Conservation (phyloP, 2,329 filamentous ascomycete genomes). For the Tolypocladium capitatum region DNA sequence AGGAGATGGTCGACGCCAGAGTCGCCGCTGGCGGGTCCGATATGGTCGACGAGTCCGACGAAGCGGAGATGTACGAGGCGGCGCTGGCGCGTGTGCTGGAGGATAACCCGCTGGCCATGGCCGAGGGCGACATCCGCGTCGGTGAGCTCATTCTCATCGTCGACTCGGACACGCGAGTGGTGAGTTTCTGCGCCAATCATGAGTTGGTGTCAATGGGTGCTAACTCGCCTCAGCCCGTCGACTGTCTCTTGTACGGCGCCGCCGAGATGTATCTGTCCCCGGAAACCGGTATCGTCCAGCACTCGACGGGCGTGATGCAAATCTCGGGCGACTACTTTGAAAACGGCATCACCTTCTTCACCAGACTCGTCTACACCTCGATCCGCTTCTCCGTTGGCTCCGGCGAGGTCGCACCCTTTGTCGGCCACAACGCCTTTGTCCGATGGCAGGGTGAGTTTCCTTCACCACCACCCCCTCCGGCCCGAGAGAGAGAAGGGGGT, state of each 20-base stretch:
- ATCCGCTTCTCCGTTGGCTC: slow-evolving; percentile 58
- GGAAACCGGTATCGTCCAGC: slow-evolving; percentile 59
- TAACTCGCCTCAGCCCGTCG: slow-evolving; percentile 27
- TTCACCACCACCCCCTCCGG: no score
- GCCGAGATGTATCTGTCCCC: slow-evolving; percentile 59
- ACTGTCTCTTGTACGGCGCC: slow-evolving; percentile 57
- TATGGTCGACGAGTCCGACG: slow-evolving; percentile 12
- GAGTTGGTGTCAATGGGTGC: background rate
- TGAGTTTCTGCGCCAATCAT: slow-evolving; percentile 1
- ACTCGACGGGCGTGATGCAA: slow-evolving; percentile 65
- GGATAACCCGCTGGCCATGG: slow-evolving; percentile 35
- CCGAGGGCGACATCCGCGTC: slow-evolving; percentile 46
- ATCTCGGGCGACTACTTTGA: slow-evolving; percentile 62
- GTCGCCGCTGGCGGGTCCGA: slow-evolving; percentile 7
- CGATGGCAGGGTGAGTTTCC: slow-evolving; percentile 38
- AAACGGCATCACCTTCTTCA: slow-evolving; percentile 63
- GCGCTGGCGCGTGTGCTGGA: slow-evolving; percentile 35
- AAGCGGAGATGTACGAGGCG: slow-evolving; percentile 34
- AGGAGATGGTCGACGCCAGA: slow-evolving; percentile 12
- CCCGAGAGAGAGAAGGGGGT: background rate
- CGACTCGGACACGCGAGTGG: slow-evolving; percentile 55
- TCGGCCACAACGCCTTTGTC: slow-evolving; percentile 65
- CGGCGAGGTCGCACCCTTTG: slow-evolving; percentile 62
- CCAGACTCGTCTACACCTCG: slow-evolving; percentile 61
- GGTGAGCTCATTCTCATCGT: slow-evolving; percentile 53